phyloP scores from a whole-genome alignment of 1,139 yeast genomes.

The Lodderomyces theae region DNA sequence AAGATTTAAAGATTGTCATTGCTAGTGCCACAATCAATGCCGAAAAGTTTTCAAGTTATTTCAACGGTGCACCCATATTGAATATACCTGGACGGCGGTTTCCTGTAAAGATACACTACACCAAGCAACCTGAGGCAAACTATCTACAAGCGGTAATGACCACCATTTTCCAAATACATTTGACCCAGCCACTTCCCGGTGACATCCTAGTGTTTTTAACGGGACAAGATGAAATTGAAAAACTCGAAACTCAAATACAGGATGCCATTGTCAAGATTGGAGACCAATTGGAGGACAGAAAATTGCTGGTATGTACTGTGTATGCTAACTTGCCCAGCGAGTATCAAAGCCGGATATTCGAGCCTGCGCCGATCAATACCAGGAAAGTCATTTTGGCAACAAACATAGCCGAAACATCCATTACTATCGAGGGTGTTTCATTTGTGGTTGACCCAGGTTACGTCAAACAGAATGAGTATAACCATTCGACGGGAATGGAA shows the following conservation, averaged over 20 bases:
- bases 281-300: constrained; percentile 43
- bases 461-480: constrained; percentile 82
- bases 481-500: constrained; percentile 87
- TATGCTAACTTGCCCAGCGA: constrained; percentile 90
- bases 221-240: constrained; percentile 94
- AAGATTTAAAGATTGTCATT: constrained; percentile 69
- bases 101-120: constrained; percentile 85
- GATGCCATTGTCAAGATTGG: constrained; percentile 70
- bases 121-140: constrained; percentile 86
- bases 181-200: constrained; percentile 62
- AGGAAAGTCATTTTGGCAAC: constrained; percentile 93
- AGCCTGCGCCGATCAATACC: constrained; percentile 75
- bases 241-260: constrained; percentile 65
- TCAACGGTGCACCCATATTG: constrained; percentile 80
- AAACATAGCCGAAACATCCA: constrained; percentile 94
- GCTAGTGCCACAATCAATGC: constrained; percentile 97
- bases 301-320: constrained; percentile 74
- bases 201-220: constrained; percentile 89
- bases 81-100: constrained; percentile 86
- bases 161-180: constrained; percentile 76
- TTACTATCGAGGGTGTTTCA: constrained; percentile 88
- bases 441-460: constrained; percentile 93
- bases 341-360: constrained; percentile 76
- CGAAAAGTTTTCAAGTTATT: constrained; percentile 73
- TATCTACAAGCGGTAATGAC: constrained; percentile 85